phyloP scores from a whole-genome alignment of 345 rosid species.

The Schrenkiella parvula region DNA sequence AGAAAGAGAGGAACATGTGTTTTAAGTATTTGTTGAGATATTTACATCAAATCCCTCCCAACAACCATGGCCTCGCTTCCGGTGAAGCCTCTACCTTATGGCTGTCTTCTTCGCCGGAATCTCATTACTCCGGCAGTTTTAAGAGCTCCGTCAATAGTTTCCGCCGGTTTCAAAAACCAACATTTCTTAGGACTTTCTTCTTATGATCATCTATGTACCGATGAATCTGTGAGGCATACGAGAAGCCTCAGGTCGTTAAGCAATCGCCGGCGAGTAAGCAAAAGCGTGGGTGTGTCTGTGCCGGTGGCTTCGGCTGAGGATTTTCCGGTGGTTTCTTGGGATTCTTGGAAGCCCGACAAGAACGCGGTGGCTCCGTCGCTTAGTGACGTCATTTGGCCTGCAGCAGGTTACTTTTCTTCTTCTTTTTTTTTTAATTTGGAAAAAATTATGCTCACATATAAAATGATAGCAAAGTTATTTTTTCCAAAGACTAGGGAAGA shows the following conservation, averaged over 20 bases:
- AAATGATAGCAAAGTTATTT: not conserved
- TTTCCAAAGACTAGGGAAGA: constrained; percentile 18
- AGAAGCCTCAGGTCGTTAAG: constrained; percentile 12
- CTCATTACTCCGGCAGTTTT: not conserved
- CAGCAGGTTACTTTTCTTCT: constrained; percentile 50
- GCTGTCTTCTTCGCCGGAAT: constrained; percentile 9
- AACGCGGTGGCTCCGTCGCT: constrained; percentile 37
- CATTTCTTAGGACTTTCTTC: constrained; percentile 13
- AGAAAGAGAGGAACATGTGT: constrained; percentile 20
- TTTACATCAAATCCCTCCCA: constrained; percentile 9
- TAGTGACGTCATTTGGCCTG: constrained; percentile 88
- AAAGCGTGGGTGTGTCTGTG: constrained; percentile 12
- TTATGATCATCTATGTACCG: constrained; percentile 13
- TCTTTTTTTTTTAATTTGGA: no score
- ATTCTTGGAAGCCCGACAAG: constrained; percentile 65
- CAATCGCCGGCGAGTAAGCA: constrained; percentile 7
- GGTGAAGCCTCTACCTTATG: constrained; percentile 26
- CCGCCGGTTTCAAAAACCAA: not conserved
- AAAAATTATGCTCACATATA: not conserved
- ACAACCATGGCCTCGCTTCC: constrained; percentile 24
- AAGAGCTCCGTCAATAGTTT: constrained; percentile 4
- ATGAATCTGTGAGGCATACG: constrained; percentile 18
- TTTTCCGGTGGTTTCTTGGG: constrained; percentile 43
- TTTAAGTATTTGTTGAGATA: not conserved
- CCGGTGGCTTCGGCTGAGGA: constrained; percentile 25